Conservation (phyloP, 768 basidiomycete species). For the Trametes villosa region DNA sequence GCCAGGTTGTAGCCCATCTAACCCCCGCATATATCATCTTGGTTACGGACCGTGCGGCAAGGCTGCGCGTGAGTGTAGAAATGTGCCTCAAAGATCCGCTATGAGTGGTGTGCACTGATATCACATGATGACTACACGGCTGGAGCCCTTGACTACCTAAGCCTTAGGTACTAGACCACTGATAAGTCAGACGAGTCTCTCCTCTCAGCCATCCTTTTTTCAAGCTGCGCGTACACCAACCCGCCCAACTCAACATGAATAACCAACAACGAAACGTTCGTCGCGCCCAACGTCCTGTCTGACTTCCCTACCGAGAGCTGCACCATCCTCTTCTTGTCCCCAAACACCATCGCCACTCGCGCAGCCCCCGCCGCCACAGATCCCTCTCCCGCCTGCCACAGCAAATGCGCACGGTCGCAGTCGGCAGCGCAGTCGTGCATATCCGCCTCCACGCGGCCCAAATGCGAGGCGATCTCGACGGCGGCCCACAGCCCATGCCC, state of each 20-base stretch:
- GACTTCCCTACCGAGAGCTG: background rate
- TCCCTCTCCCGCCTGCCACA: background rate
- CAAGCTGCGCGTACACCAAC: background rate
- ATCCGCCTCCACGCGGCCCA: background rate
- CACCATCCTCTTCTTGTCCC: background rate
- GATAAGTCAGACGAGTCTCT: background rate
- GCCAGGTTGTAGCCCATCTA: constrained; percentile 28
- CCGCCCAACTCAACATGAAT: background rate
- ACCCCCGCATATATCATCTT: background rate
- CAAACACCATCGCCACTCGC: background rate
- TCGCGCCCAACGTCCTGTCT: background rate
- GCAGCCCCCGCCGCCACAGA: background rate
- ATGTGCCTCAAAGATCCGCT: background rate
- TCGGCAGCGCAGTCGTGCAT: background rate
- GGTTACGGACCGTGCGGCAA: background rate
- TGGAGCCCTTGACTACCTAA: too few species aligned
- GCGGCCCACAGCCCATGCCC: constrained; percentile 1
- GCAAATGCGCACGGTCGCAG: background rate
- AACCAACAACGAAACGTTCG: constrained; percentile 2
- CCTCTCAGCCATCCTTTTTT: background rate
- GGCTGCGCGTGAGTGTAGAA: background rate
- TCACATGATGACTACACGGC: background rate
- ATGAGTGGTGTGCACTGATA: background rate
- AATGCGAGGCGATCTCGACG: constrained; percentile 3
- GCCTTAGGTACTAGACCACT: too few species aligned